Evolutionary conservation across 768 basidiomycete genomes (phyloP).

Genomic region (Tricholoma sp.): DNA sequence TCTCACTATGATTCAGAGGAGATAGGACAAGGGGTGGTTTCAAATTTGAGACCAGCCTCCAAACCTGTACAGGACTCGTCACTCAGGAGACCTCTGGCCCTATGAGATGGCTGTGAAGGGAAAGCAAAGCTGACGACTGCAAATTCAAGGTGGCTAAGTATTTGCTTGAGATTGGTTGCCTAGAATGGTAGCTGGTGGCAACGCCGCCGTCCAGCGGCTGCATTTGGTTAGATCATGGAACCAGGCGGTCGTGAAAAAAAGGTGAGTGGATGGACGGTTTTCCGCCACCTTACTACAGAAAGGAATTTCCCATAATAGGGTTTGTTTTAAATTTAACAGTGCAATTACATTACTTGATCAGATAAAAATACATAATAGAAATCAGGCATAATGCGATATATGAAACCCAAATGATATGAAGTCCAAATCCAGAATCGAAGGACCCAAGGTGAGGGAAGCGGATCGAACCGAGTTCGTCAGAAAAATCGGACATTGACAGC

Average conservation of each 20-base stretch:
- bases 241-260: conserved; percentile 75
- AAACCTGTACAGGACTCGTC: conserved; percentile 32
- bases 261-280: conserved; percentile 61
- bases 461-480: not conserved
- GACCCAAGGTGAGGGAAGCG: no score
- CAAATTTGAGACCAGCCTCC: conserved; percentile 20
- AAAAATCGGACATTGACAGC: not conserved
- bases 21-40: conserved; percentile 14
- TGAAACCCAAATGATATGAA: no score
- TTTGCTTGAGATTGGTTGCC: conserved; percentile 76
- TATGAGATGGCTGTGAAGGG: conserved; percentile 81
- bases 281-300: no score
- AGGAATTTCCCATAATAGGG: no score
- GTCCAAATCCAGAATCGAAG: no score
- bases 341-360: no score
- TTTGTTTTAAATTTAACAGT: no score
- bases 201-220: conserved; percentile 80
- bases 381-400: no score
- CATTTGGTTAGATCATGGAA: conserved; percentile 92
- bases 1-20: conserved; percentile 28
- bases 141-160: conserved; percentile 89
- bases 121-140: conserved; percentile 92
- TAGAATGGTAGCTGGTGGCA: conserved; percentile 75
- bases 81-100: conserved; percentile 62
- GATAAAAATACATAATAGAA: no score